Percentiles rank a stretch among this genome's conserved stretches.
Conservation (phyloP, 2,329 filamentous ascomycete species). For the Pseudogymnoascus sp. region DNA sequence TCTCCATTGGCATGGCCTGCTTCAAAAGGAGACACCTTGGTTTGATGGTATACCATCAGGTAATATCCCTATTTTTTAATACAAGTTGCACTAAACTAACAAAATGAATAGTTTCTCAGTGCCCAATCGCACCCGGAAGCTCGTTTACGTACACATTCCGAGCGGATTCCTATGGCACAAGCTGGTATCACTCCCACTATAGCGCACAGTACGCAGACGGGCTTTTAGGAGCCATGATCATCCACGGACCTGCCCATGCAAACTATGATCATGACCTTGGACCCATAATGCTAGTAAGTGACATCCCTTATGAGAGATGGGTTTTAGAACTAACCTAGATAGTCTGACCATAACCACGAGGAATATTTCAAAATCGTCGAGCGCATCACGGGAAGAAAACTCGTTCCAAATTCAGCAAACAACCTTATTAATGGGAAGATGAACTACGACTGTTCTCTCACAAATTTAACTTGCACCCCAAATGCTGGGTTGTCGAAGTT, state of each 20-base stretch:
- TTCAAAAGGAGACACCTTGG: background rate
- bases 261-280: conserved; percentile 58
- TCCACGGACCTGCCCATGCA: conserved; percentile 49
- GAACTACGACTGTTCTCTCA: conserved; percentile 17
- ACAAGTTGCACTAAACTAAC: background rate
- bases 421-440: conserved; percentile 28
- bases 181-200: conserved; percentile 56
- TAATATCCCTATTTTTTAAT: background rate
- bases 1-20: conserved; percentile 39
- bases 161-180: conserved; percentile 35
- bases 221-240: conserved; percentile 50
- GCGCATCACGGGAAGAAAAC: background rate
- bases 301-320: background rate
- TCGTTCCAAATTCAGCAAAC: conserved; percentile 14
- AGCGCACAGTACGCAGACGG: conserved; percentile 38
- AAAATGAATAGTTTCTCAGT: conserved; percentile 41
- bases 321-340: background rate
- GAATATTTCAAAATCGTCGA: background rate
- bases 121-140: conserved; percentile 48
- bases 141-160: conserved; percentile 25
- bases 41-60: background rate
- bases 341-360: background rate
- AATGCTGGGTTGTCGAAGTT: conserved; percentile 28
- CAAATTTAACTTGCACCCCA: background rate
- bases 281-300: conserved; percentile 30